Base-by-base conservation (phyloP, 805 yeast species). In the Kodamaea lidongshanica region DNA sequence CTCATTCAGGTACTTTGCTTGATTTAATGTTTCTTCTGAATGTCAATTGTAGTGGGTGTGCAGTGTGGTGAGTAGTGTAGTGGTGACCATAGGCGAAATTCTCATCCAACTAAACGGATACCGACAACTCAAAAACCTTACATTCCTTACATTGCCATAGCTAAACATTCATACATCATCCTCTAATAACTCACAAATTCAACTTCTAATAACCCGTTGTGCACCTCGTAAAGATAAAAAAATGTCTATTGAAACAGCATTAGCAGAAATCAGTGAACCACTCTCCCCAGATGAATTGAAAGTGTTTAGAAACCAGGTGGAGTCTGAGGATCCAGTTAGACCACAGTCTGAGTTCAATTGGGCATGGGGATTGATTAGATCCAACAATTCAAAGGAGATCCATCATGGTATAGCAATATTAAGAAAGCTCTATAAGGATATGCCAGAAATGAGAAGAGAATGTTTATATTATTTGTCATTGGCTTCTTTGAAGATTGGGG, bases 281-380 rank as follows among this genome's bases (percentile, higher is more conserved):
- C 66, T 88, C 13, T 67, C 88, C 0, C 68, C 72, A 4, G 82
- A 79, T 34, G 94, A 89, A 46, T 67, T 92, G 23, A 79, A 74
- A 10, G 71, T 87, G 1, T 69, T 92, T 17, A 78, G 74, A 40
- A 72, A 77, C 43, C 95, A 86, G 46, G 86, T 84, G 23, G 72
- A 76, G 16, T 65, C 79, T 1, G 97, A 92, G 52, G 78, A 82
- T 18, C 94, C 92, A 4, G 64, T 70, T 22, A 69, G 88, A 0
- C 70, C 83, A 0, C 96, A 87, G 54, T 79, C 96, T 2, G 73
- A 77, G 35, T 92, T 92, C 69, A 92, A 94, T 56, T 84, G 83
- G 46, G 94, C 96, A 0, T 92, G 99, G 98, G 98, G 94, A 3
- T 64, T 92, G 29, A 74, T 94, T 39, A 88, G 86, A 53, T 77